A percentile compares a stretch with the other conserved stretches of the same genome.
Conservation (phyloP, 1,284 basidiomycete species). For the Cutaneotrichosporon sp. region DNA sequence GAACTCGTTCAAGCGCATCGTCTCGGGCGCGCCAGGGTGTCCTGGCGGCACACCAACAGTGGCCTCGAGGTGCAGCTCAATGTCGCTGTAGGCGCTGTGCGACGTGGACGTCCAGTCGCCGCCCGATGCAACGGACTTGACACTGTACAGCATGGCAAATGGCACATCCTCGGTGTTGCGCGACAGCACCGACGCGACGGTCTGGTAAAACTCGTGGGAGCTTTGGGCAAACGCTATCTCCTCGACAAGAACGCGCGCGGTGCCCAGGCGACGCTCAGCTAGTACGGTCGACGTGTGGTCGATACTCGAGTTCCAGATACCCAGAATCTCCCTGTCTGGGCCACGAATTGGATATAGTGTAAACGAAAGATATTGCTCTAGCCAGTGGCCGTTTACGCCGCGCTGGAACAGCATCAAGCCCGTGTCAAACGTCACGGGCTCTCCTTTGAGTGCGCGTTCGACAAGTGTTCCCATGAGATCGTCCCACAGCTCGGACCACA, state of each 20-base stretch:
- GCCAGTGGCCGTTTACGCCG: slow-evolving; percentile 17
- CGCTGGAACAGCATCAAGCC: slow-evolving; percentile 26
- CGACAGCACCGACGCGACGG: slow-evolving; percentile 24
- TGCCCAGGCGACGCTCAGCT: slow-evolving; percentile 28
- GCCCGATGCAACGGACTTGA: slow-evolving; percentile 9
- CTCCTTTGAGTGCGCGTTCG: slow-evolving; percentile 18
- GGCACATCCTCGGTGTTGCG: slow-evolving; percentile 36
- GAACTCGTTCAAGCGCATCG: neutral
- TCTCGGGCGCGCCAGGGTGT: slow-evolving; percentile 21
- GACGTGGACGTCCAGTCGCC: neutral
- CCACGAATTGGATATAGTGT: slow-evolving; percentile 33
- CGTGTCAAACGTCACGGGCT: slow-evolving; percentile 17
- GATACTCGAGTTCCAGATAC: slow-evolving; percentile 30
- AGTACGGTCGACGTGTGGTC: slow-evolving; percentile 34
- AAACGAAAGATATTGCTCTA: slow-evolving; percentile 37
- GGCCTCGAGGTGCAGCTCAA: slow-evolving; percentile 13
- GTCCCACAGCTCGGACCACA: slow-evolving; percentile 24
- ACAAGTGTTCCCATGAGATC: slow-evolving; percentile 10
- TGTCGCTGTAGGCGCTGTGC: neutral
- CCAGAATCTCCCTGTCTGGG: slow-evolving; percentile 24
- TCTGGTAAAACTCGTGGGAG: slow-evolving; percentile 24
- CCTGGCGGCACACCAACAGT: slow-evolving; percentile 29
- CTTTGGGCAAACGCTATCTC: slow-evolving; percentile 23
- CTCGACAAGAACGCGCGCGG: slow-evolving; percentile 33
- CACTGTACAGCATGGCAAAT: slow-evolving; percentile 36